Conservation (phyloP, 495 filamentous ascomycete genomes). For the Daldinia childiae region DNA sequence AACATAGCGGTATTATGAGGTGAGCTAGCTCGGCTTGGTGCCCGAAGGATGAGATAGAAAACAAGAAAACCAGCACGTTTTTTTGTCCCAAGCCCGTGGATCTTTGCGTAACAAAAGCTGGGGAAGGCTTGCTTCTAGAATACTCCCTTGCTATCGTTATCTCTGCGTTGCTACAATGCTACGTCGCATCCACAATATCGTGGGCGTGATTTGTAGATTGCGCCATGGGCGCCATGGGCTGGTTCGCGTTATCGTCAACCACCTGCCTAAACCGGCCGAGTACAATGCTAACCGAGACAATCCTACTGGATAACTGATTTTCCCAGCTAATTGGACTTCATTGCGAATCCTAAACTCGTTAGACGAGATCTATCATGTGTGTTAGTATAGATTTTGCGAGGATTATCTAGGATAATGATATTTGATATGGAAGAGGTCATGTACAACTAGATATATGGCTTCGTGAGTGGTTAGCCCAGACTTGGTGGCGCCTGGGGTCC, state of each 20-base stretch:
- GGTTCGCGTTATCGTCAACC: conserved; percentile 26
- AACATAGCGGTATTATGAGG: conserved; percentile 1
- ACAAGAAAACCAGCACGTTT: neutral
- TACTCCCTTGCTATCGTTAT: conserved; percentile 17
- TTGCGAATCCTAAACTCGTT: neutral
- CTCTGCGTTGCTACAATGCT: conserved; percentile 10
- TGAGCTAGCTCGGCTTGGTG: conserved; percentile 6
- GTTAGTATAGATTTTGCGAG: conserved; percentile 7
- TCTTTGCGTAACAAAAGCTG: conserved; percentile 19
- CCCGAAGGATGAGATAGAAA: conserved; percentile 10
- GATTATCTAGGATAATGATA: neutral
- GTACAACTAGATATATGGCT: neutral
- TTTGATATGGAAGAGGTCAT: neutral
- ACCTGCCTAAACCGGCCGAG: conserved; percentile 36
- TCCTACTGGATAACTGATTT: neutral
- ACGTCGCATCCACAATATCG: conserved; percentile 27
- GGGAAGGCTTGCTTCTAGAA: conserved; percentile 38
- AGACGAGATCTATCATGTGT: neutral
- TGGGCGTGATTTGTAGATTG: conserved; percentile 21
- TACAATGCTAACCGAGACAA: neutral
- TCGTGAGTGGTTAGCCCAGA: neutral
- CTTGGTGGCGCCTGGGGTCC: conserved; percentile 7
- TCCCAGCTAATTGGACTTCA: neutral
- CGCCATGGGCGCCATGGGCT: neutral
- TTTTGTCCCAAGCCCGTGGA: conserved; percentile 13